These are phyloP conservation scores for Eimeria praecox DNA, from an alignment of 169 alveolate species.

Conservation along the genomic window DNA sequence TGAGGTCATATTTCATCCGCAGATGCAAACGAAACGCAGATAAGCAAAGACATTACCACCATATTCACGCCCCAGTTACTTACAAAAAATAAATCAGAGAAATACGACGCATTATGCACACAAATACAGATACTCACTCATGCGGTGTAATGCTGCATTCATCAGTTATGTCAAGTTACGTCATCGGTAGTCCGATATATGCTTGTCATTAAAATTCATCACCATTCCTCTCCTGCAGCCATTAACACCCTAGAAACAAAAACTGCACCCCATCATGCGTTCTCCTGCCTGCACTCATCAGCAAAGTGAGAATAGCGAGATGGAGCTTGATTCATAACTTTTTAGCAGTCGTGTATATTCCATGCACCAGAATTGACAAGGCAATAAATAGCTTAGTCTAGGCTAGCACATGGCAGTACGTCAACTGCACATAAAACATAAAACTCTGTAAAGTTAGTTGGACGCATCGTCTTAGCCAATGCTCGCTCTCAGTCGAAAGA, in stretches of 20 bases:
- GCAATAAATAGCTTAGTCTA: neutral
- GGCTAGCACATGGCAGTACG: slow-evolving; percentile 56
- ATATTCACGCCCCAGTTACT: neutral
- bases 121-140: neutral
- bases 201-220: slow-evolving; percentile 41
- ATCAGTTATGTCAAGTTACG: slow-evolving; percentile 21
- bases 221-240: slow-evolving; percentile 35
- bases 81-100: neutral
- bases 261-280: slow-evolving; percentile 66
- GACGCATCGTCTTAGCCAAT: neutral
- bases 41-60: neutral
- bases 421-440: slow-evolving; percentile 4
- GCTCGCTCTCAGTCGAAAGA: slow-evolving; percentile 55
- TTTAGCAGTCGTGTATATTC: slow-evolving; percentile 31
- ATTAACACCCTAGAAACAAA: neutral
- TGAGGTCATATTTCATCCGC: slow-evolving; percentile 26
- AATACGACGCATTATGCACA: neutral
- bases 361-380: slow-evolving; percentile 38
- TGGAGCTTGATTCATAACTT: neutral
- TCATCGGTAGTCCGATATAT: slow-evolving; percentile 42
- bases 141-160: neutral
- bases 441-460: neutral
- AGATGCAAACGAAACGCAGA: neutral
- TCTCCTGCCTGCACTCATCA: slow-evolving; percentile 2
- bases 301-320: slow-evolving; percentile 66